A percentile compares a stretch with the other conserved stretches of the same genome.
phyloP scores from a whole-genome alignment of 257 asterid genomes.

The Rubia yunnanensis region DNA sequence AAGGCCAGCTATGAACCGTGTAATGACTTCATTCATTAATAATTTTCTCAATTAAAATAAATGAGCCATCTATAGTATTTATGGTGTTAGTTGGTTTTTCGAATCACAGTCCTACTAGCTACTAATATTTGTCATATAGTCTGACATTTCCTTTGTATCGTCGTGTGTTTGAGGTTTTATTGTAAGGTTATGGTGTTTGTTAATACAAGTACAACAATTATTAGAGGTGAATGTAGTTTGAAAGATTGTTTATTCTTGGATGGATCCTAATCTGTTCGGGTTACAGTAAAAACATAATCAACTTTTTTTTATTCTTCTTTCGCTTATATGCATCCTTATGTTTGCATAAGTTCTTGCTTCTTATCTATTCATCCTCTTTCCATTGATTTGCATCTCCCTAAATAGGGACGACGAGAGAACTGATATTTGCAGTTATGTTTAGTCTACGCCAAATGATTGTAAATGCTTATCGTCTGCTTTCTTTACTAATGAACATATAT shows the following conservation, averaged over 20 bases:
- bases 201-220: not conserved
- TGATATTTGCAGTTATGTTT: conserved; percentile 41
- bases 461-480: conserved; percentile 37
- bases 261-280: not conserved
- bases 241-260: not conserved
- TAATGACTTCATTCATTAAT: not conserved
- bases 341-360: not conserved
- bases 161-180: not conserved
- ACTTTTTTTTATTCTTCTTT: too few species aligned
- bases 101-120: too few species aligned
- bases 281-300: not conserved
- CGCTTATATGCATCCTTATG: not conserved
- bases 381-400: conserved; percentile 13
- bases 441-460: conserved; percentile 48
- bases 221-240: not conserved
- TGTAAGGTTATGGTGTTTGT: not conserved
- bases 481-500: conserved; percentile 9
- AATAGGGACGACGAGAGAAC: conserved; percentile 65
- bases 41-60: not conserved
- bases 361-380: conserved; percentile 2
- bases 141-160: too few species aligned
- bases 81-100: too few species aligned
- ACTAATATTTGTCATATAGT: too few species aligned
- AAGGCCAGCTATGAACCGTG: conserved; percentile 31
- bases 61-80: too few species aligned